phyloP scores from a whole-genome alignment of 2,329 filamentous ascomycete genomes.

The Thelonectria discophora region DNA sequence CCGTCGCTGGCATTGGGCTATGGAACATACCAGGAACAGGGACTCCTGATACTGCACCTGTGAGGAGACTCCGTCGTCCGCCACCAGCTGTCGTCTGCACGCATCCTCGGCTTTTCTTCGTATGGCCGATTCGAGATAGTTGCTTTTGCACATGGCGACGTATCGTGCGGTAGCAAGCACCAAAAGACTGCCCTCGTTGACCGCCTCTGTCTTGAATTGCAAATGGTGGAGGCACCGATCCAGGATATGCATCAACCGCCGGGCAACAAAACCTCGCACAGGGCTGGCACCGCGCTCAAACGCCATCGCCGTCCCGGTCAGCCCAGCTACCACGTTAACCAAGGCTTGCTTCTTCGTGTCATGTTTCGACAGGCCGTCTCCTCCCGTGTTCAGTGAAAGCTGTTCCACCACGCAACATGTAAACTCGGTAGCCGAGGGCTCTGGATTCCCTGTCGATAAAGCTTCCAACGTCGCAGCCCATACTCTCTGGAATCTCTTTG shows the following conservation, averaged over 20 bases:
- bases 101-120: conserved; percentile 35
- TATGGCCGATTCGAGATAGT: conserved; percentile 25
- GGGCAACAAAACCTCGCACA: conserved; percentile 29
- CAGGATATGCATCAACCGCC: conserved; percentile 40
- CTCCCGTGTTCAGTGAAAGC: conserved; percentile 30
- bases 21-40: conserved; percentile 53
- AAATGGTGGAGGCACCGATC: conserved; percentile 37
- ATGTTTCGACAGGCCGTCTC: conserved; percentile 9
- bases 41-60: conserved; percentile 42
- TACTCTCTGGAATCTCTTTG: conserved; percentile 35
- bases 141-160: conserved; percentile 34
- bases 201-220: conserved; percentile 18
- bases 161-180: conserved; percentile 42
- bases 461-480: conserved; percentile 42
- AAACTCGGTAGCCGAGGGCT: conserved; percentile 37
- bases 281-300: conserved; percentile 21
- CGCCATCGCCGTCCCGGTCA: conserved; percentile 40
- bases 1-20: conserved; percentile 59
- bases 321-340: conserved; percentile 43
- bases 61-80: conserved; percentile 22
- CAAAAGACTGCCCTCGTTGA: conserved; percentile 34
- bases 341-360: conserved; percentile 39
- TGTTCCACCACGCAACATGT: conserved; percentile 36
- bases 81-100: conserved; percentile 32
- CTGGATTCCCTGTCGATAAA: conserved; percentile 33